These are phyloP conservation scores for Nymphaea colorata DNA, from an alignment of 164 flowering plant genomes.

Conservation along the genomic window DNA sequence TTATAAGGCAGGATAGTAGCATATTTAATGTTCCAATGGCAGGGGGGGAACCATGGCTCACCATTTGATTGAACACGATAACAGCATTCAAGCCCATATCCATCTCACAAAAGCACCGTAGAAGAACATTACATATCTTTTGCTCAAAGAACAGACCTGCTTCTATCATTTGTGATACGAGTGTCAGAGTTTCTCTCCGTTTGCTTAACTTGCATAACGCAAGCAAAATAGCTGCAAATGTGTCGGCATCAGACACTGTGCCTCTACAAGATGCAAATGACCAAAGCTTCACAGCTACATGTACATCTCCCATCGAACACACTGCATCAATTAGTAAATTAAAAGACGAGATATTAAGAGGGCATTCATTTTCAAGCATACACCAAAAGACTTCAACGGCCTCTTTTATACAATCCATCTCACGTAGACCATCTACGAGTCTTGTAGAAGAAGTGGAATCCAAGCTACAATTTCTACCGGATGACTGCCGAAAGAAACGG, in stretches of 20 bases:
- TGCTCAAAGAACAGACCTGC: slow-evolving; percentile 31
- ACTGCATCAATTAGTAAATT: slow-evolving; percentile 29
- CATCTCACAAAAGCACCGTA: slow-evolving; percentile 22
- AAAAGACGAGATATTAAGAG: slow-evolving; percentile 30
- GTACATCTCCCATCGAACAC: slow-evolving; percentile 30
- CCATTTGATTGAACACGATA: slow-evolving; percentile 34
- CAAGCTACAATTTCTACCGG: slow-evolving; percentile 30
- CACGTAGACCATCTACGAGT: slow-evolving; percentile 42
- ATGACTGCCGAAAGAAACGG: slow-evolving; percentile 19
- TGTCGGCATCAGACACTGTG: slow-evolving; percentile 18
- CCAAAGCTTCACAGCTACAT: slow-evolving; percentile 33
- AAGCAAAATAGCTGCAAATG: slow-evolving; percentile 34
- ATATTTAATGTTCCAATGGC: slow-evolving; percentile 25
- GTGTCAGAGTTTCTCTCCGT: slow-evolving; percentile 12
- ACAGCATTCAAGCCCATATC: slow-evolving; percentile 22
- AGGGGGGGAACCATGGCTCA: slow-evolving; percentile 33
- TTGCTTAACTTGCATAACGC: slow-evolving; percentile 19
- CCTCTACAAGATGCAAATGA: slow-evolving; percentile 26
- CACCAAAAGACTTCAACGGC: slow-evolving; percentile 42
- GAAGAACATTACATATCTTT: slow-evolving; percentile 32
- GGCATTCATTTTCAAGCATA: slow-evolving; percentile 30
- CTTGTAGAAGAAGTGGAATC: slow-evolving; percentile 28
- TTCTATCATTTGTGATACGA: slow-evolving; percentile 44
- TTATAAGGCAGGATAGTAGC: slow-evolving; percentile 26
- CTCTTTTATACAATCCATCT: slow-evolving; percentile 24